Conservation (phyloP, 2,329 filamentous ascomycete species). For the Aaosphaeria arxii region DNA sequence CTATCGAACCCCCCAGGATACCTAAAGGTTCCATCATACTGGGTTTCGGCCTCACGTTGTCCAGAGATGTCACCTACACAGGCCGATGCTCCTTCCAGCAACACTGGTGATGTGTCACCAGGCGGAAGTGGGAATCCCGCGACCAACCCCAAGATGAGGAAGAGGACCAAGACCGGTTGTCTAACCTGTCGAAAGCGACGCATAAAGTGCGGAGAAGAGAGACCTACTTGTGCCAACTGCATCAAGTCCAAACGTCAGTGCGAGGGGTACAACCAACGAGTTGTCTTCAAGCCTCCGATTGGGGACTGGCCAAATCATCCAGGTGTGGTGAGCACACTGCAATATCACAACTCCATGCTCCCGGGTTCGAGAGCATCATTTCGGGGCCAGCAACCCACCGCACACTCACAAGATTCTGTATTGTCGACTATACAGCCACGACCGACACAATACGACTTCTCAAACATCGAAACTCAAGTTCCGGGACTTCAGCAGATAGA, state of each 20-base stretch:
- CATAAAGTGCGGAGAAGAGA: slow-evolving; percentile 95
- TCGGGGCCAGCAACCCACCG: slow-evolving; percentile 9
- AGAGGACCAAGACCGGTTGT: slow-evolving; percentile 85
- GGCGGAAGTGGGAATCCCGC: slow-evolving; percentile 15
- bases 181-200: slow-evolving; percentile 89
- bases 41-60: background rate
- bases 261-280: slow-evolving; percentile 78
- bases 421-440: slow-evolving; percentile 27
- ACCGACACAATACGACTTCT: slow-evolving; percentile 25
- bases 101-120: slow-evolving; percentile 27
- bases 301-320: slow-evolving; percentile 47
- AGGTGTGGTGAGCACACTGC: slow-evolving; percentile 34
- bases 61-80: slow-evolving; percentile 20
- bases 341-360: slow-evolving; percentile 38
- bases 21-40: background rate
- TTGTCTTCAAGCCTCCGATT: slow-evolving; percentile 75
- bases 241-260: slow-evolving; percentile 81
- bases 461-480: slow-evolving; percentile 12
- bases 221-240: slow-evolving; percentile 79
- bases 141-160: slow-evolving; percentile 34
- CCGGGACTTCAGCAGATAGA: slow-evolving; percentile 9
- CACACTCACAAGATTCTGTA: slow-evolving; percentile 17
- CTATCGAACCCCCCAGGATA: slow-evolving; percentile 1
- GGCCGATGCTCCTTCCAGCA: slow-evolving; percentile 15
- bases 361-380: slow-evolving; percentile 25